Evolutionary conservation across 1,284 basidiomycete species (phyloP), one percentile per base, ranked within the genome.

Genomic region (Papiliotrema nemorosa): DNA sequence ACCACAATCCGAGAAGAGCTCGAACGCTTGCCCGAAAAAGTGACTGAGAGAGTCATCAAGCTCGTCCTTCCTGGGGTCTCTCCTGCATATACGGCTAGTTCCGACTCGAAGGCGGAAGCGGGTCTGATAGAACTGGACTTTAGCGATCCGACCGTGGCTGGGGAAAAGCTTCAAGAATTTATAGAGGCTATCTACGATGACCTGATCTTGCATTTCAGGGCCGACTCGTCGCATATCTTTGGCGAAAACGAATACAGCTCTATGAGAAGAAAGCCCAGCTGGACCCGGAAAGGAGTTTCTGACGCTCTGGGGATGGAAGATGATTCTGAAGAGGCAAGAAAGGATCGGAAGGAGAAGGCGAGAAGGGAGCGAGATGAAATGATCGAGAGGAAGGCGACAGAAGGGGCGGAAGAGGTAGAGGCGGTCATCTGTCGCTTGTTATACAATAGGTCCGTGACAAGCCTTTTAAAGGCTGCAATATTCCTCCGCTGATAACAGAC

Each of bases 91-190:
- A 2, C 45, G 38, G 5, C 52, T 2, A 55, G 63, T 18, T 51
- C 61, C 3, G 63, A 66, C 5, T 40, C 66, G 25, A 69, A 69
- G 46, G 47, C 54, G 13, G 59, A 63, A 41, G 55, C 45, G 24
- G 24, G 49, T 55, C 0, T n/a, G 12, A 3, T 39, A 36, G 10
- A 50, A 6, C 55, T 72, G 14, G 62, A 74, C 47, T 65, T 68
- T 44, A 43, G 57, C 3, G 65, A 71, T 48, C 69, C 75, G 0
- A 58, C 66, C 2, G 55, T 79, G 78, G 58, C 76, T 69, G 55
- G 83, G 0, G 78, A 81, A 50, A 77, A 77, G 50, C 77, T 91
- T 44, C 90, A 92, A 67, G 81, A 82, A 35, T 88, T 93, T 59
- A 87, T 87, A 69, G 74, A 76, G n/a, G 73, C 76, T 3, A 69